Base-by-base conservation (phyloP, 305 asterid species). In the Ilex paraguariensis region DNA sequence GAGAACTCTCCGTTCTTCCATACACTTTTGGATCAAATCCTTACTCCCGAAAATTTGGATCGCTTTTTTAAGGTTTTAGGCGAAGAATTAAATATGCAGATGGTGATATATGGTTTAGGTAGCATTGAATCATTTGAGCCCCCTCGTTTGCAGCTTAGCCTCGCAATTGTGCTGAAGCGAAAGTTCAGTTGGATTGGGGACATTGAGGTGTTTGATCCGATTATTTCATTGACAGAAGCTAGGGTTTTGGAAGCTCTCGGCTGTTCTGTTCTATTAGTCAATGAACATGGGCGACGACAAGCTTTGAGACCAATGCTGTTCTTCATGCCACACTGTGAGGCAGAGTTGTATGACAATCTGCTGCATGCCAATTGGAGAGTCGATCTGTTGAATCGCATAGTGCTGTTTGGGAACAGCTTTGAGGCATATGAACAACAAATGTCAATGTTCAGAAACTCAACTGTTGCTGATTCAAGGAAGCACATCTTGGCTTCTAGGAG, bases 321-420 rank as follows among this genome's bases (percentile, higher is more conserved):
- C 80, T 89, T 89, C 82, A 92, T 89, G 98, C 97, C 98, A 14
- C 97, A 89, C 56, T 85, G 96, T 31, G 94, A 85, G 66, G 90
- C 84, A 17, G 89, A 71, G 62, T 59, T 92, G 67, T 92, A 89
- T 6, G 84, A 87, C 56, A 87, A 89, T 78, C 82, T 92, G 32
- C 51, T 89, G 71, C 82, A 76, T 67, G 84, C 82, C 3, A 92
- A 92, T 59, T 87, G 95, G 97, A 75, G 64, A 30, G 61, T 56
- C 0, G 80, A 75, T 60, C 70, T 54, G 16, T 59, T 90, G 82
- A 61, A 60, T 48, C 73, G 71, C 31, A 31, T 87, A 53, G 28
- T 67, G 16, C 49, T 89, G 62, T 85, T 92, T 54, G 96, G 98
- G 31, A 89, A 89, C 68, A 87, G 97, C 77, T 92, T 92, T 54